A percentile compares a stretch with the other conserved stretches of the same genome.
Conservation (phyloP, 805 yeast species). For the Wickerhamiella qilinensis region DNA sequence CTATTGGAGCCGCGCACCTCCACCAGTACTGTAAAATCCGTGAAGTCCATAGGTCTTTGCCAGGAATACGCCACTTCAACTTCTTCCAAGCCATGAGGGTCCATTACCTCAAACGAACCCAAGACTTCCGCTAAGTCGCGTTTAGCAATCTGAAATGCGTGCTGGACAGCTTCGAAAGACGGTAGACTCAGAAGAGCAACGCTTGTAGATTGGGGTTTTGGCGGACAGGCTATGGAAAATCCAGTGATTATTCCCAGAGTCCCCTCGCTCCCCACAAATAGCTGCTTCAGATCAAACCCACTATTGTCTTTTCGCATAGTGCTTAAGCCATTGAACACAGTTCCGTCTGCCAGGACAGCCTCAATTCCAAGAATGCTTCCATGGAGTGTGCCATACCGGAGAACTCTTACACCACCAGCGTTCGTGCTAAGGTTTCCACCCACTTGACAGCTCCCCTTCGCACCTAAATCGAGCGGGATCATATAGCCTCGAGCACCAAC, state of each 20-base stretch:
- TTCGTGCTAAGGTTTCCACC: conserved; percentile 94
- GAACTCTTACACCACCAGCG: conserved; percentile 83
- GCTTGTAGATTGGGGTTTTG: conserved; percentile 70
- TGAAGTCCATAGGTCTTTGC: conserved; percentile 55
- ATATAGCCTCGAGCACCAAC: conserved; percentile 72
- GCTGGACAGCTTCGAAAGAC: conserved; percentile 68
- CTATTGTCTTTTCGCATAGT: conserved; percentile 88
- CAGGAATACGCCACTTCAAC: conserved; percentile 12
- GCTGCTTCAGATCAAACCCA: conserved; percentile 83
- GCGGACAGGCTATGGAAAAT: conserved; percentile 75
- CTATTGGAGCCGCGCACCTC: conserved; percentile 7
- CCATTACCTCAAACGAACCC: conserved; percentile 93
- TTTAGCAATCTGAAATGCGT: conserved; percentile 65
- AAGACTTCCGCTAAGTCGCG: conserved; percentile 67
- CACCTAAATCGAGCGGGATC: conserved; percentile 88
- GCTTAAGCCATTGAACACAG: conserved; percentile 61
- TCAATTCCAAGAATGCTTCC: conserved; percentile 85
- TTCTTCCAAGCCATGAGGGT: conserved; percentile 38
- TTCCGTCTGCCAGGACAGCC: conserved; percentile 85
- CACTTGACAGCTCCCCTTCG: conserved; percentile 91
- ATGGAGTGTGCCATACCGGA: conserved; percentile 83
- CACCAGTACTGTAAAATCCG: conserved; percentile 3
- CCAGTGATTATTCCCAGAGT: conserved; percentile 84
- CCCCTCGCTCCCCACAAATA: conserved; percentile 90
- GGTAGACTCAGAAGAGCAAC: conserved; percentile 78